Conservation (phyloP, 148 eudicot genomes). For the Rhododendron molle region DNA sequence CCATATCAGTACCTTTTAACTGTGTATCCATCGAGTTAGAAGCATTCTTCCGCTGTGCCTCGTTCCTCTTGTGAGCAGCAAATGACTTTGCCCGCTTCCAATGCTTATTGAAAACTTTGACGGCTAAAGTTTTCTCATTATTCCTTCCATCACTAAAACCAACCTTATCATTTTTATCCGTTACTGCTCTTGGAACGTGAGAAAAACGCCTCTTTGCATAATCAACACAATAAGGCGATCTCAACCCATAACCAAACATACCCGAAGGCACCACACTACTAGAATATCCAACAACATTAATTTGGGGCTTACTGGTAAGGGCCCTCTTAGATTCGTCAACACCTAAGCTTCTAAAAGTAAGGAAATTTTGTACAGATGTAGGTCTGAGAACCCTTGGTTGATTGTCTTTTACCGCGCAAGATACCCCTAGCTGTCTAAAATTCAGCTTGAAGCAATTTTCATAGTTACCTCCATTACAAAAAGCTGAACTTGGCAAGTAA, state of each 20-base stretch:
- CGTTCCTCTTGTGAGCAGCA: conserved; percentile 26
- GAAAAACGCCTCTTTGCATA: conserved; percentile 47
- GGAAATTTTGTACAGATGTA: conserved; percentile 18
- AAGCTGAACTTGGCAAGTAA: conserved; percentile 19
- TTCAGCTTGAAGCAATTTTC: conserved; percentile 32
- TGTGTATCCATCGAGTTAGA: conserved; percentile 24
- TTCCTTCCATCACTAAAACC: conserved; percentile 23
- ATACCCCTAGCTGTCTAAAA: conserved; percentile 32
- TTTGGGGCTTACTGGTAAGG: conserved; percentile 13
- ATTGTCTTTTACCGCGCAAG: conserved; percentile 18
- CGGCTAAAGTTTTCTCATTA: conserved; percentile 17
- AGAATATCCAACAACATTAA: conserved; percentile 26
- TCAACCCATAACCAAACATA: conserved; percentile 21
- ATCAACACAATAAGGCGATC: conserved; percentile 23
- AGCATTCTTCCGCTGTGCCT: conserved; percentile 13
- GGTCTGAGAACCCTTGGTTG: conserved; percentile 20
- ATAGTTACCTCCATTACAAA: conserved; percentile 16
- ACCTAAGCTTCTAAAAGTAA: conserved; percentile 20
- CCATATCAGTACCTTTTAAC: conserved; percentile 19
- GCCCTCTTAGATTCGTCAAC: conserved; percentile 28
- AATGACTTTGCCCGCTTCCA: conserved; percentile 32
- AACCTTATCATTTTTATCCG: conserved; percentile 15
- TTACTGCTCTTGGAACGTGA: conserved; percentile 28
- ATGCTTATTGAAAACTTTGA: conserved; percentile 19
- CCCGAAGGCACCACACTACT: conserved; percentile 20